Conservation (phyloP, 2,329 filamentous ascomycete species). For the Colletotrichum sp. region DNA sequence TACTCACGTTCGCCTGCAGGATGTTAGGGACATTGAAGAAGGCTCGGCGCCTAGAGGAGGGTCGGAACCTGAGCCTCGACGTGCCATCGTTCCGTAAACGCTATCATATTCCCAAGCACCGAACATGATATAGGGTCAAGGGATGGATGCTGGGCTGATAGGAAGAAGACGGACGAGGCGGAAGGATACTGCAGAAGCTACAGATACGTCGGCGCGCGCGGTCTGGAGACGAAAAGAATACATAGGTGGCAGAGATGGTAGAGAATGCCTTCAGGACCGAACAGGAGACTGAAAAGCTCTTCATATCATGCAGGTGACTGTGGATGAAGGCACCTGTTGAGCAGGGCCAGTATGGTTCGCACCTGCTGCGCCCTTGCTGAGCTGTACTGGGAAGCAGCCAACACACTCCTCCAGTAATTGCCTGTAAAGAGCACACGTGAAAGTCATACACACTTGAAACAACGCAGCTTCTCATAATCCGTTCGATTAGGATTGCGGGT, state of each 20-base stretch:
- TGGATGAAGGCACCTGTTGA: background rate
- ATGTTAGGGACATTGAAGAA: background rate
- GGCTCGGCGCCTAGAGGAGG: background rate
- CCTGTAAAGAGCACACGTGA: background rate
- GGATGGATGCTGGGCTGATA: background rate
- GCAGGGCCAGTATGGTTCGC: background rate
- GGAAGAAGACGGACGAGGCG: background rate
- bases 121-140: background rate
- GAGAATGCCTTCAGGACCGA: background rate
- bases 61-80: background rate
- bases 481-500: constrained; percentile 22
- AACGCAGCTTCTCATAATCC: constrained; percentile 14
- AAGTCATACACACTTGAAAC: background rate
- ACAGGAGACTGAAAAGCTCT: background rate
- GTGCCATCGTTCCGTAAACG: background rate
- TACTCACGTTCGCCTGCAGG: background rate
- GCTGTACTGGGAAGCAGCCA: background rate
- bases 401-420: background rate
- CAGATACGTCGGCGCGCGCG: background rate
- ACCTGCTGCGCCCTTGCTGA: background rate
- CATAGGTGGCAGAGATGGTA: background rate
- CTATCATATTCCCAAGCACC: background rate
- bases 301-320: background rate
- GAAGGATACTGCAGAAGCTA: background rate
- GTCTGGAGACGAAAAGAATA: background rate